These are phyloP conservation scores for Scutellaria baicalensis DNA, from an alignment of 257 asterid genomes.

Conservation along the genomic window DNA sequence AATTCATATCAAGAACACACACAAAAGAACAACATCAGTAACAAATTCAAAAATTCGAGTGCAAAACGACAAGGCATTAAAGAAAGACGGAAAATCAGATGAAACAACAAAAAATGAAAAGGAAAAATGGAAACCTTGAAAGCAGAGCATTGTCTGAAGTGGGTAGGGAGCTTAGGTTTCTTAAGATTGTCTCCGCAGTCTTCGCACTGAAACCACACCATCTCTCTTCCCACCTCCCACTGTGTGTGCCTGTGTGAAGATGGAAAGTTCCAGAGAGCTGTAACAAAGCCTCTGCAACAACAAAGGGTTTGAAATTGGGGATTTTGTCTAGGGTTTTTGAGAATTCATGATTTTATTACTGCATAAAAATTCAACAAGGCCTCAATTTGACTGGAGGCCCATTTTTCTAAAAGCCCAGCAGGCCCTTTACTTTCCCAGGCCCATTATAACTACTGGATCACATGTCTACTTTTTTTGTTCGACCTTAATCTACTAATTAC, in stretches of 20 bases:
- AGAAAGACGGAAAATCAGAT: not conserved
- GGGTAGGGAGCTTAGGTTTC: constrained; percentile 85
- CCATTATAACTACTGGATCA: not conserved
- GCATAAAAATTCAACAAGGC: not conserved
- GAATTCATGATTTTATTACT: not conserved
- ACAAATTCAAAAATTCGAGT: not conserved
- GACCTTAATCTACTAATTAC: too few relatives aligned
- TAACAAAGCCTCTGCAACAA: not conserved
- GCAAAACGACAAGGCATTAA: not conserved
- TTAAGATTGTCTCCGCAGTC: constrained; percentile 92
- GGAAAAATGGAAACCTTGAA: constrained; percentile 43
- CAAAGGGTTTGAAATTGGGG: not conserved
- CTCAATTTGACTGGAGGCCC: not conserved
- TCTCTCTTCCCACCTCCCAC: constrained; percentile 21
- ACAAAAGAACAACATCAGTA: not conserved
- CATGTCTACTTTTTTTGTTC: too few relatives aligned
- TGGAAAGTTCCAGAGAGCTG: not conserved
- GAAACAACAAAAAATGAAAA: not conserved
- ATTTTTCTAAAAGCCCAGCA: not conserved
- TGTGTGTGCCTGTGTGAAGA: constrained; percentile 11
- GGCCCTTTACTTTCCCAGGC: not conserved
- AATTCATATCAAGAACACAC: not conserved
- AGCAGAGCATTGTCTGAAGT: constrained; percentile 87
- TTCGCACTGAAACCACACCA: constrained; percentile 99
- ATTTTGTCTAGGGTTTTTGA: constrained; percentile 24